Percentiles rank a stretch among this genome's conserved stretches.
phyloP scores from a whole-genome alignment of 148 eudicot genomes.

The Bassia scoparia region DNA sequence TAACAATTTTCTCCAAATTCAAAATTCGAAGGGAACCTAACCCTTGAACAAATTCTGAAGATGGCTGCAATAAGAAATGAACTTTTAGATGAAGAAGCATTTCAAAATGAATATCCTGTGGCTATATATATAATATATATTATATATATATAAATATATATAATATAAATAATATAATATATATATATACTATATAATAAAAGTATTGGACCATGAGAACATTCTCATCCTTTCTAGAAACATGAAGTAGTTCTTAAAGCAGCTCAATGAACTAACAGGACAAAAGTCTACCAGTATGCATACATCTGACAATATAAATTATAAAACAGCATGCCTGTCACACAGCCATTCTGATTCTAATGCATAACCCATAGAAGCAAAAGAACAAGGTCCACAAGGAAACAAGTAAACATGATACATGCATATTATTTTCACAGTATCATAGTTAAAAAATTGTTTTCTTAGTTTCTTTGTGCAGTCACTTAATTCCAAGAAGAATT shows the following conservation, averaged over 20 bases:
- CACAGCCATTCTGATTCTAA: no score
- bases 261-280: neutral
- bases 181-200: no score
- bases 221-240: neutral
- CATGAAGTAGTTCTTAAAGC: neutral
- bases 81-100: neutral
- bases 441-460: neutral
- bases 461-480: neutral
- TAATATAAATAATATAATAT: no score
- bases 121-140: no score
- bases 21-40: conserved; percentile 61
- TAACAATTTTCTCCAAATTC: conserved; percentile 76
- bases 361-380: no score
- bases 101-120: neutral
- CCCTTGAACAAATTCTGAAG: conserved; percentile 58
- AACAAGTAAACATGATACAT: neutral
- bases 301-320: neutral
- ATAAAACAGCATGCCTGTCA: neutral
- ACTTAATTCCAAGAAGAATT: neutral
- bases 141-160: no score
- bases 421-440: neutral
- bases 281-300: neutral
- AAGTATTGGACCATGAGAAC: no score
- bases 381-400: neutral
- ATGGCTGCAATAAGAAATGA: conserved; percentile 40